phyloP scores from a whole-genome alignment of 1,139 yeast species.

The Ogataea hybrid region DNA sequence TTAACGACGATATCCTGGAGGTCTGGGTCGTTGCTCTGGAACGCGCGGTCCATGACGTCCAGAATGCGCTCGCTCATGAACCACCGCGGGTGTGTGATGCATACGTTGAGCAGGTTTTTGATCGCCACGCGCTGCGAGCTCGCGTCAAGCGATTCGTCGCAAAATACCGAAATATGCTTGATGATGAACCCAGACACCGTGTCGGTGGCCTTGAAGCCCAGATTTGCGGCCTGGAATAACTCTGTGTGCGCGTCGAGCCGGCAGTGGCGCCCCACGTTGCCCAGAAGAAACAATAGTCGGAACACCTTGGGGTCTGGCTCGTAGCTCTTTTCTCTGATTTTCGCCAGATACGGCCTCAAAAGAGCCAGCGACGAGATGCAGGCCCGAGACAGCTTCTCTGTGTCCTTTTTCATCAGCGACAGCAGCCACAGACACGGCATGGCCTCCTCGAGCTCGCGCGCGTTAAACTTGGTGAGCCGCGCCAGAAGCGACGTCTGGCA shows the following conservation, averaged over 20 bases:
- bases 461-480: conserved; percentile 56
- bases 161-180: conserved; percentile 54
- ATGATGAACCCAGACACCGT: conserved; percentile 54
- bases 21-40: conserved; percentile 35
- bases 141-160: conserved; percentile 33
- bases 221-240: conserved; percentile 38
- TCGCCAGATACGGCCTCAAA: conserved; percentile 42
- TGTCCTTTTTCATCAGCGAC: conserved; percentile 44
- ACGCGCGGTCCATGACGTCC: conserved; percentile 50
- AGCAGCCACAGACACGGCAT: conserved; percentile 65
- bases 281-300: conserved; percentile 60
- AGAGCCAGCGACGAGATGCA: conserved; percentile 50
- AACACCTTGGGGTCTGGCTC: conserved; percentile 46
- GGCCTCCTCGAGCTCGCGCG: conserved; percentile 62
- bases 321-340: conserved; percentile 23
- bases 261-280: conserved; percentile 70
- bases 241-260: conserved; percentile 48
- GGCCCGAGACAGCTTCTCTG: conserved; percentile 54
- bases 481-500: conserved; percentile 53
- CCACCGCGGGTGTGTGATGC: conserved; percentile 59
- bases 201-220: conserved; percentile 50
- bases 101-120: conserved; percentile 53
- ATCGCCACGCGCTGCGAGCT: conserved; percentile 49
- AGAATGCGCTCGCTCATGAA: conserved; percentile 57
- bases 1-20: conserved; percentile 51